A percentile compares a stretch with the other conserved stretches of the same genome.
phyloP scores from a whole-genome alignment of 129 eudicot species.

The Flaveria ramosissima region DNA sequence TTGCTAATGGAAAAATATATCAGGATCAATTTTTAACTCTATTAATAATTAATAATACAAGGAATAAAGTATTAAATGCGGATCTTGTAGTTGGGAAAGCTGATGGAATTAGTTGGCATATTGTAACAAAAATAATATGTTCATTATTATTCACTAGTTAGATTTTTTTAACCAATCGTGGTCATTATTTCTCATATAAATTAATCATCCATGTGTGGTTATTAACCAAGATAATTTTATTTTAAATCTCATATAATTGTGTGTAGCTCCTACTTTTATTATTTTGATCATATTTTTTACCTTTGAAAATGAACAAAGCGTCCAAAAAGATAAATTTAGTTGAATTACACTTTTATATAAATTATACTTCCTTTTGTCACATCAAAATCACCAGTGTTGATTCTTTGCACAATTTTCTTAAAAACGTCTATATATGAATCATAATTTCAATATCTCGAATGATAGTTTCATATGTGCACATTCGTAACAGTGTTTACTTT shows the following conservation, averaged over 20 bases:
- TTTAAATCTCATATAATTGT: neutral
- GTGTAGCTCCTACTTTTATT: neutral
- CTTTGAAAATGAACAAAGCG: neutral
- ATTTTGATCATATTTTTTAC: neutral
- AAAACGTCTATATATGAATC: neutral
- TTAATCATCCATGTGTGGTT: neutral
- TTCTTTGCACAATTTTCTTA: neutral
- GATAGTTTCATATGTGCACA: too few species aligned
- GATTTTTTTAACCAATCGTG: slow-evolving; percentile 2
- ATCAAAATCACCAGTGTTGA: neutral
- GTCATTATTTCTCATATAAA: neutral
- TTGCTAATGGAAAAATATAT: too few species aligned
- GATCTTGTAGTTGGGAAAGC: neutral
- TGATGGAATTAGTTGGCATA: slow-evolving; percentile 9
- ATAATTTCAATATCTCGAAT: neutral
- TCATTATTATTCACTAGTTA: neutral
- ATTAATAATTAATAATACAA: neutral
- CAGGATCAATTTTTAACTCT: too few species aligned
- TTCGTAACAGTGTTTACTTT: too few species aligned
- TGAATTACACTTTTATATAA: neutral
- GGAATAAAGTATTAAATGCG: neutral
- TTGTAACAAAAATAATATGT: slow-evolving; percentile 4
- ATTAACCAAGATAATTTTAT: neutral
- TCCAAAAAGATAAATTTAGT: neutral
- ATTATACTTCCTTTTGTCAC: neutral